Base-by-base conservation (phyloP, 768 basidiomycete genomes). In the Boletus subparvulus region DNA sequence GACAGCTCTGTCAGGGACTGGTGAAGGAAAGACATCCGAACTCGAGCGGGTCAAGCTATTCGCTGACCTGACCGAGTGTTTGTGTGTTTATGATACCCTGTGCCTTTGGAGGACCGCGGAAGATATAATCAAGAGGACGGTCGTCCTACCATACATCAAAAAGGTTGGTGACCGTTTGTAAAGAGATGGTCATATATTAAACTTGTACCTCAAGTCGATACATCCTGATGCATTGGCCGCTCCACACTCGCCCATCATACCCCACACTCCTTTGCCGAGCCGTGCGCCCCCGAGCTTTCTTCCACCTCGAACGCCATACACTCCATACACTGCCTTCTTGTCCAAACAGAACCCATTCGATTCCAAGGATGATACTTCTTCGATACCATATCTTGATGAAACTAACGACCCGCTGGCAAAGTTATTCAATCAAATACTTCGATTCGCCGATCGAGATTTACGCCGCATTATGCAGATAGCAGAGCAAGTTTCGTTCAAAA, bases 71-170 rank as follows among this genome's bases (percentile, higher is more conserved):
- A 83, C 82, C 1, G 92, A 94, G 63, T 91, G 91, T 66, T 72
- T 95, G 43, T 75, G 83, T 43, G 88, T 88, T 4, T 95, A 95
- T 65, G 90, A 94, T 61, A 71, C 80, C 8, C 75, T 99, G 48
- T 82, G 85, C 13, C 81, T 93, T 9, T 94, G 92, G 90, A 75
- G 84, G 63, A 86, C 91, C 60, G 96, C 94, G 2, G 95, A 96
- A 73, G 90, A 94, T 56, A 85, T 97, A 17, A 74, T 98, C 49
- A 78, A 87, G 53, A 77, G 76, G 50, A 84, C 88, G 43, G 75
- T 97, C 37, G 80, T 94, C 36, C 83, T 83, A 2, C 80, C 79
- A 14, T 95, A 94, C 64, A 79, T 94, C 10, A 85, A 83, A 64
- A 89, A 90, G 78, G 94, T 88, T 51, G 39, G 69, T 59, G 69